A percentile compares a stretch with the other conserved stretches of the same genome.
phyloP scores from a whole-genome alignment of 805 yeast species.

The Lipomyces chichibuensis region DNA sequence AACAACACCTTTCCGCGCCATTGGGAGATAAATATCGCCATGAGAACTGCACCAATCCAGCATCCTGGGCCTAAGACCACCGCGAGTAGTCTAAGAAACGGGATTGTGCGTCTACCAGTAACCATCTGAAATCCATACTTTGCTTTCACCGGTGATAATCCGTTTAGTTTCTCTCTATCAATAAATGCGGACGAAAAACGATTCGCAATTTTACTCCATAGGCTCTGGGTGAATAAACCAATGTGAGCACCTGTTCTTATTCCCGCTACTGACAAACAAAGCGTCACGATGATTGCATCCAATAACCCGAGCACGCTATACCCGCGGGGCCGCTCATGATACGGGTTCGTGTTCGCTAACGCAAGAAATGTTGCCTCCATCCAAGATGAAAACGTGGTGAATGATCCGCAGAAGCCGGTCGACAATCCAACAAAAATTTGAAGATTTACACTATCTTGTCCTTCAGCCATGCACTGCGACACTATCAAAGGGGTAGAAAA shows the following conservation, averaged over 20 bases:
- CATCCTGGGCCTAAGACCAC: conserved; percentile 30
- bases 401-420: conserved; percentile 40
- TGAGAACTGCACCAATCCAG: conserved; percentile 36
- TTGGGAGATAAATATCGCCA: conserved; percentile 27
- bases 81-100: conserved; percentile 10
- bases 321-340: conserved; percentile 31
- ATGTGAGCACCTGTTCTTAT: conserved; percentile 31
- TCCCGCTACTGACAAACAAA: conserved; percentile 33
- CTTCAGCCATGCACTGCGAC: background rate
- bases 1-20: conserved; percentile 37
- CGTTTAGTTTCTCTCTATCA: background rate
- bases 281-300: conserved; percentile 33
- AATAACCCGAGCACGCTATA: conserved; percentile 33
- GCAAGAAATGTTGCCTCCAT: conserved; percentile 35
- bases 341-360: conserved; percentile 33
- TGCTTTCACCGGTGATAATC: background rate
- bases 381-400: conserved; percentile 40
- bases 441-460: conserved; percentile 5
- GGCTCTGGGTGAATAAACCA: conserved; percentile 21
- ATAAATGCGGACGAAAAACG: background rate
- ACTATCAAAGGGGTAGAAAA: background rate
- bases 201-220: background rate
- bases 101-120: conserved; percentile 7
- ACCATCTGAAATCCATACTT: conserved; percentile 11
- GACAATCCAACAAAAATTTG: conserved; percentile 35